phyloP scores from a whole-genome alignment of 73 alveolate genomes.

The Paramecium sexaurelia region DNA sequence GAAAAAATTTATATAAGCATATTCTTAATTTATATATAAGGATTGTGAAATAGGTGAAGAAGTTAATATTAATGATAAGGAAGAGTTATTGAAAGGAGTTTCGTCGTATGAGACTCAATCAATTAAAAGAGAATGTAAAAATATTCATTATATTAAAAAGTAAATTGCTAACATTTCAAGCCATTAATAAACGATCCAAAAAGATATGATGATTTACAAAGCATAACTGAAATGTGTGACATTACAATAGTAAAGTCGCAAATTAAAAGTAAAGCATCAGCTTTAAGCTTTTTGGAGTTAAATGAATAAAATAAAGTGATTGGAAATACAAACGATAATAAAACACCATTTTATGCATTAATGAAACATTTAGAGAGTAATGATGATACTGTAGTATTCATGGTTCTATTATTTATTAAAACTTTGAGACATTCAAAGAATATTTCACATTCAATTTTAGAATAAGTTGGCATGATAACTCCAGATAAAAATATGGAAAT shows the following conservation, averaged over 20 bases:
- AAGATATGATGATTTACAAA: background rate
- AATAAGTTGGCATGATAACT: background rate
- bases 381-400: slow-evolving; percentile 36
- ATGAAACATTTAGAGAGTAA: background rate
- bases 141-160: background rate
- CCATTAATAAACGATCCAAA: slow-evolving; percentile 1
- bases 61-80: background rate
- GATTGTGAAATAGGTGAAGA: slow-evolving; percentile 4
- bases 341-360: background rate
- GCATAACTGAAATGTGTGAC: background rate
- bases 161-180: background rate
- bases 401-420: background rate
- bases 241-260: background rate
- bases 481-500: slow-evolving; percentile 37
- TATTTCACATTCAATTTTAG: slow-evolving; percentile 9
- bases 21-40: background rate
- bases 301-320: background rate
- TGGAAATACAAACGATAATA: background rate
- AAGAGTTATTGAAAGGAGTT: background rate
- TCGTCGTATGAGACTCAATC: background rate
- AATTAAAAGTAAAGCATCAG: background rate
- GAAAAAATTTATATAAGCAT: background rate
- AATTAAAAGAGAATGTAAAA: background rate
- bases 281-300: background rate
- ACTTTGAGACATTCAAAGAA: slow-evolving; percentile 7